phyloP scores from a whole-genome alignment of 1,139 yeast genomes.

The Taphrina deformans region DNA sequence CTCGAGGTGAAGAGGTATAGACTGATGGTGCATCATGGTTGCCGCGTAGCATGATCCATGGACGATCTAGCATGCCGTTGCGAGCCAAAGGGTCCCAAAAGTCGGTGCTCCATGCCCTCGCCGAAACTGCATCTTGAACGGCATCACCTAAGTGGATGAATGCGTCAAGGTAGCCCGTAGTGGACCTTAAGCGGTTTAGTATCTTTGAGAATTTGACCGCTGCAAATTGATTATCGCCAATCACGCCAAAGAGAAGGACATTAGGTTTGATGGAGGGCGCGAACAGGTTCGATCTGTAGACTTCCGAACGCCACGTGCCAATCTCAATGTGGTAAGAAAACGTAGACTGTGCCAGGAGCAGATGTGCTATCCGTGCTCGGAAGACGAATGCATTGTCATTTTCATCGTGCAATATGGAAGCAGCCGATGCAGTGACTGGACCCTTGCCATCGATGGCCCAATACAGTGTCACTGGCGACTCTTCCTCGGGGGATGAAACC shows the following conservation, averaged over 20 bases:
- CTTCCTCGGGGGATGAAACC: not conserved
- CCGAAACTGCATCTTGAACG: conserved; percentile 27
- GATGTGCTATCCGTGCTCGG: conserved; percentile 12
- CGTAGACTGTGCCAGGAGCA: not conserved
- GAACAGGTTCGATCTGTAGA: not conserved
- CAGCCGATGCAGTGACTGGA: not conserved
- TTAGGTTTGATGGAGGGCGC: not conserved
- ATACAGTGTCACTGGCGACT: not conserved
- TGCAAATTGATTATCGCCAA: conserved; percentile 32
- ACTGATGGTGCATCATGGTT: conserved; percentile 26
- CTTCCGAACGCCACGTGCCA: conserved; percentile 10
- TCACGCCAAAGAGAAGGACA: conserved; percentile 12
- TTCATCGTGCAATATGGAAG: not conserved
- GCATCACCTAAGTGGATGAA: conserved; percentile 29
- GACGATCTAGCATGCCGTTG: not conserved
- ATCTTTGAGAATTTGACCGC: conserved; percentile 14
- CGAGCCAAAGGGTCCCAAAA: conserved; percentile 16
- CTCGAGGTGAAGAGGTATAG: not conserved
- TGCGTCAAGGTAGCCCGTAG: not conserved
- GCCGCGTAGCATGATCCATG: conserved; percentile 33
- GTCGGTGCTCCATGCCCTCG: conserved; percentile 29
- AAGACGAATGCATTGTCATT: conserved; percentile 6
- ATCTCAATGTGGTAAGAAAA: conserved; percentile 1
- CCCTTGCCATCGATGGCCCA: not conserved
- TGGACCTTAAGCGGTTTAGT: not conserved